Percentiles rank a stretch among this genome's conserved stretches.
phyloP scores from a whole-genome alignment of 2,329 filamentous ascomycete species.

The Chrysoporthe puriensis region DNA sequence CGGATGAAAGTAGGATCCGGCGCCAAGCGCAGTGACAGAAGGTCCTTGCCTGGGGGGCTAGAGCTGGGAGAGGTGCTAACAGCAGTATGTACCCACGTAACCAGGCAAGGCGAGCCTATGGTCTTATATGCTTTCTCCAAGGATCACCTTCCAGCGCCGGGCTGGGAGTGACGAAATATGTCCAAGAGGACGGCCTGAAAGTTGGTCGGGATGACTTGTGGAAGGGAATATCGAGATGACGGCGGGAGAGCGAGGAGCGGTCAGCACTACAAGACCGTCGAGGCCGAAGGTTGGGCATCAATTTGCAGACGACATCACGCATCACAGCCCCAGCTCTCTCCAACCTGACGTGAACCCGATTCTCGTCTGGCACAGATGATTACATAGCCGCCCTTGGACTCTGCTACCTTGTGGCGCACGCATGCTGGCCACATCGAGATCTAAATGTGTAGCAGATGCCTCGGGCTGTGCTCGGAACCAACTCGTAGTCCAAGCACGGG shows the following conservation, averaged over 20 bases:
- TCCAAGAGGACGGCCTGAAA: conserved; percentile 6
- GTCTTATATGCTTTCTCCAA: conserved; percentile 22
- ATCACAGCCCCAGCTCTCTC: conserved; percentile 5
- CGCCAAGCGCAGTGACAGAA: conserved; percentile 1
- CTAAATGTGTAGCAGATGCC: not conserved
- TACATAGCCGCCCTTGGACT: not conserved
- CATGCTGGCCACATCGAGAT: conserved; percentile 18
- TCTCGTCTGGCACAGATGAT: conserved; percentile 16
- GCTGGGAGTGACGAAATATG: conserved; percentile 23
- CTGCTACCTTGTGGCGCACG: conserved; percentile 20
- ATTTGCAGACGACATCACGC: conserved; percentile 14
- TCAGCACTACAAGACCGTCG: conserved; percentile 6
- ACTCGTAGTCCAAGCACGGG: not conserved
- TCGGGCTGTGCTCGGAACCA: not conserved
- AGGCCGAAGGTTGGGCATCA: conserved; percentile 27
- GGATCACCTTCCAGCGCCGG: conserved; percentile 4
- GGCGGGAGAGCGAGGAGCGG: conserved; percentile 16
- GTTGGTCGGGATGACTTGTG: conserved; percentile 7
- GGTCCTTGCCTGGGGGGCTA: not conserved
- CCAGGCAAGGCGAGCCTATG: conserved; percentile 14
- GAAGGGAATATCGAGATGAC: conserved; percentile 13
- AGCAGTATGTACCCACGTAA: conserved; percentile 14
- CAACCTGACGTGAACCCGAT: conserved; percentile 15
- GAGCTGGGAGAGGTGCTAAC: not conserved
- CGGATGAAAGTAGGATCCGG: conserved; percentile 6